phyloP scores from a whole-genome alignment of 495 filamentous ascomycete genomes.

The Terfezia boudieri region DNA sequence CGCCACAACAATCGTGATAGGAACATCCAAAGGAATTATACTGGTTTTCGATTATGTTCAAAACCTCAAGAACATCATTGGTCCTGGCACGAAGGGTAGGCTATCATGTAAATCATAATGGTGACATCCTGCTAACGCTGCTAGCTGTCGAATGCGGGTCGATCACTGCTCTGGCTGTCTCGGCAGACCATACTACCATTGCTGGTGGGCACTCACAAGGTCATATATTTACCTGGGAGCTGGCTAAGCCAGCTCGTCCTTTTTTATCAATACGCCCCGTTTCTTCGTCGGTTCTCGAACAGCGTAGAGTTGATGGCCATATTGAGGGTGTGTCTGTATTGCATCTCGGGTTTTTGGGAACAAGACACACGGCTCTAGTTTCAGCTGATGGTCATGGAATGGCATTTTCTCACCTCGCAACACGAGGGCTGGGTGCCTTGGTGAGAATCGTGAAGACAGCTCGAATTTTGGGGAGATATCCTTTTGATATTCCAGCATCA shows the following conservation, averaged over 20 bases:
- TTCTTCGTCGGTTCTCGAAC: slow-evolving; percentile 37
- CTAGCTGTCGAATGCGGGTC: slow-evolving; percentile 75
- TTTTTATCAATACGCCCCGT: slow-evolving; percentile 76
- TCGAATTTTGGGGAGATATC: slow-evolving; percentile 79
- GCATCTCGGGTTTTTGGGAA: slow-evolving; percentile 89
- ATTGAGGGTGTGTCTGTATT: slow-evolving; percentile 50
- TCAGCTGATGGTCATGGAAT: slow-evolving; percentile 93
- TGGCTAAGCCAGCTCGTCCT: slow-evolving; percentile 51
- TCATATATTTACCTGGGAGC: slow-evolving; percentile 93
- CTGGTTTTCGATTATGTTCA: slow-evolving; percentile 95
- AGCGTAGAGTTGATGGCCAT: slow-evolving; percentile 57
- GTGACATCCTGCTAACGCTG: slow-evolving; percentile 9
- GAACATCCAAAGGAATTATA: slow-evolving; percentile 82
- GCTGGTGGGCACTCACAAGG: slow-evolving; percentile 77
- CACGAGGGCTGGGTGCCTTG: slow-evolving; percentile 66
- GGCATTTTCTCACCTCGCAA: slow-evolving; percentile 94
- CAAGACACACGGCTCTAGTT: slow-evolving; percentile 81
- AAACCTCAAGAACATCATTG: slow-evolving; percentile 77
- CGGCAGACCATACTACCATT: slow-evolving; percentile 79
- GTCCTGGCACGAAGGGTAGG: slow-evolving; percentile 78
- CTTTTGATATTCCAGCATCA: slow-evolving; percentile 31
- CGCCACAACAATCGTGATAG: slow-evolving; percentile 71
- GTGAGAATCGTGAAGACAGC: slow-evolving; percentile 72
- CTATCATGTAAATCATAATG: background rate
- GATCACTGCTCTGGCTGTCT: slow-evolving; percentile 69